Conservation (phyloP, 306 rosid species). For the Fagus sylvatica region DNA sequence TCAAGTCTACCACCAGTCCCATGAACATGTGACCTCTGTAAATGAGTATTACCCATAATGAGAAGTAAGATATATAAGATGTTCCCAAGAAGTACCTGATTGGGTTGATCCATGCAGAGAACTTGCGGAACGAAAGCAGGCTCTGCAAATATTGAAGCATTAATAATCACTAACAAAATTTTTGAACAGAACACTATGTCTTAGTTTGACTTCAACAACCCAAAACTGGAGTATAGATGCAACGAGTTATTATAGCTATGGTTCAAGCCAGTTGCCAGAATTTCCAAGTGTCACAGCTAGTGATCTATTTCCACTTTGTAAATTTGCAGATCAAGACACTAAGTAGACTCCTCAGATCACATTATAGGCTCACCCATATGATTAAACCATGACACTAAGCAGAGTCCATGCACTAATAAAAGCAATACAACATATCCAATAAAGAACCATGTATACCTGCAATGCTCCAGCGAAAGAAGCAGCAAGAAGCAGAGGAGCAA, state of each 20-base stretch:
- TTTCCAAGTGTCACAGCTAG: neutral
- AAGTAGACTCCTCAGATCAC: neutral
- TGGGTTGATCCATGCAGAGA: constrained; percentile 94
- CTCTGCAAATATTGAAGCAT: constrained; percentile 47
- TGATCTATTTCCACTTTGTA: neutral
- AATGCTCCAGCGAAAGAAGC: constrained; percentile 95
- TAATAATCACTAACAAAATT: neutral
- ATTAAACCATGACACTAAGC: too few relatives aligned
- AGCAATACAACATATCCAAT: neutral
- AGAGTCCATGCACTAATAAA: neutral
- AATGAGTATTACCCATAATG: neutral
- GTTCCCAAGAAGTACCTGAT: constrained; percentile 48
- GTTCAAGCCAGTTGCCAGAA: neutral
- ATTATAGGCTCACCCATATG: too few relatives aligned
- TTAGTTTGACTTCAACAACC: neutral
- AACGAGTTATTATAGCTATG: neutral
- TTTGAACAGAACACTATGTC: neutral
- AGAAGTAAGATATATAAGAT: neutral
- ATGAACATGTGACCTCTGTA: neutral
- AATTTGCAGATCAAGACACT: neutral
- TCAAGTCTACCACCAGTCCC: neutral
- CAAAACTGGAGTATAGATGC: neutral
- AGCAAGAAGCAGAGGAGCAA: constrained; percentile 85
- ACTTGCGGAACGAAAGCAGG: constrained; percentile 84
- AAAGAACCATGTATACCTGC: constrained; percentile 51